Conservation (phyloP, 306 rosid genomes). For the Acacia confusa region DNA sequence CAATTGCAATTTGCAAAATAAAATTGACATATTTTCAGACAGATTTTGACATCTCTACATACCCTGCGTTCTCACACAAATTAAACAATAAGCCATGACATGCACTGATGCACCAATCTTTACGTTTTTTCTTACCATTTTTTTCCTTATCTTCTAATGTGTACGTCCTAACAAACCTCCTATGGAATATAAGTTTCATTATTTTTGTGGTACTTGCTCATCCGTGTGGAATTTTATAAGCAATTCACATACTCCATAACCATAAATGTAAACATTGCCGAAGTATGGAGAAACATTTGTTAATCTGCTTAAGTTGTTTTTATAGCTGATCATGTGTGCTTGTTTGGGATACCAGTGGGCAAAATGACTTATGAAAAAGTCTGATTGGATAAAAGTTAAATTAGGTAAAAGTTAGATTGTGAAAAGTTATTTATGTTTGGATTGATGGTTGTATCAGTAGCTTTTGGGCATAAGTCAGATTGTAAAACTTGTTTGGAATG, state of each 20-base stretch:
- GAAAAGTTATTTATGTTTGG: too few species aligned
- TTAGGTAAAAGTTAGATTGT: too few species aligned
- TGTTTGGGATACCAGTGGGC: too few species aligned
- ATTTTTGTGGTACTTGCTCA: background rate
- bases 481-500: too few species aligned
- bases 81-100: too few species aligned
- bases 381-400: too few species aligned
- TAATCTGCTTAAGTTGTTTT: too few species aligned
- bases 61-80: background rate
- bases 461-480: too few species aligned
- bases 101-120: background rate
- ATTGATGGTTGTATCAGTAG: too few species aligned
- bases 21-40: conserved; percentile 3
- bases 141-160: background rate
- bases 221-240: background rate
- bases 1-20: conserved; percentile 21
- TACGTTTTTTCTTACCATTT: background rate
- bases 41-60: conserved; percentile 22
- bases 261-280: background rate
- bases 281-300: background rate
- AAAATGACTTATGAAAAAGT: too few species aligned
- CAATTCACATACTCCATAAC: background rate
- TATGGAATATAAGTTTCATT: background rate
- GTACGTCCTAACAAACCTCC: background rate
- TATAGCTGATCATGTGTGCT: too few species aligned